A percentile compares a stretch with the other conserved stretches of the same genome.
These are phyloP conservation scores for Aspergillus sclerotioniger DNA, from an alignment of 495 filamentous ascomycete genomes.

Conservation along the genomic window DNA sequence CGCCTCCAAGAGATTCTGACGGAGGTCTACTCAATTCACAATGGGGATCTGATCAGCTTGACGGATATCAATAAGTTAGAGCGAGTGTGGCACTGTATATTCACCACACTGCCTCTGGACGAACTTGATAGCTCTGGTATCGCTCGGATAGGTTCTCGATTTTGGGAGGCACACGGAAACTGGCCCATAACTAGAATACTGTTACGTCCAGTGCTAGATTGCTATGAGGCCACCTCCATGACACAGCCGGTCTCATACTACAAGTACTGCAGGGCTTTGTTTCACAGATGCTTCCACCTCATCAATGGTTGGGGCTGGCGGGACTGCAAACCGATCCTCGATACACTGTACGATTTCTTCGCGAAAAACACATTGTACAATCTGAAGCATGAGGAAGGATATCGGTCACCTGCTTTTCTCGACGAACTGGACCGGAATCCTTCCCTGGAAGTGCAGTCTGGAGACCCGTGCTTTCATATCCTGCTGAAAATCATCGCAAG, in stretches of 20 bases:
- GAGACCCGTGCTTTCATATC: slow-evolving; percentile 91
- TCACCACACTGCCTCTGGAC: slow-evolving; percentile 69
- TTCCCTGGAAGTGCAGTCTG: slow-evolving; percentile 56
- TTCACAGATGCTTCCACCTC: slow-evolving; percentile 75
- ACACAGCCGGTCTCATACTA: slow-evolving; percentile 67
- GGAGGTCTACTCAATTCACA: slow-evolving; percentile 20
- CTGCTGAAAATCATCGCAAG: slow-evolving; percentile 80
- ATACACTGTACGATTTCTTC: slow-evolving; percentile 87
- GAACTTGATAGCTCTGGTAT: slow-evolving; percentile 73
- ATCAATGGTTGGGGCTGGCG: slow-evolving; percentile 84
- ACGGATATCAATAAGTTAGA: slow-evolving; percentile 62
- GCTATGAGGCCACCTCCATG: slow-evolving; percentile 57
- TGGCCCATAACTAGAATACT: slow-evolving; percentile 71
- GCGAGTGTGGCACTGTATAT: slow-evolving; percentile 67
- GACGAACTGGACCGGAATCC: slow-evolving; percentile 65
- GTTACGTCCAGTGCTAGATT: slow-evolving; percentile 59
- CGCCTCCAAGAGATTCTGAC: slow-evolving; percentile 54
- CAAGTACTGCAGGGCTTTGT: slow-evolving; percentile 70
- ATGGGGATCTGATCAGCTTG: slow-evolving; percentile 12
- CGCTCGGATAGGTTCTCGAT: slow-evolving; percentile 53
- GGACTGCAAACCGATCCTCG: slow-evolving; percentile 73
- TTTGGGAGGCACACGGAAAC: slow-evolving; percentile 56
- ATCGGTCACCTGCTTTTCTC: slow-evolving; percentile 75
- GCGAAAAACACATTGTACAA: slow-evolving; percentile 70
- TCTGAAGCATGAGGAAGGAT: slow-evolving; percentile 72